A percentile compares a stretch with the other conserved stretches of the same genome.
These are phyloP conservation scores for Tetracentron sinense DNA, from an alignment of 164 flowering plant species.

Conservation along the genomic window DNA sequence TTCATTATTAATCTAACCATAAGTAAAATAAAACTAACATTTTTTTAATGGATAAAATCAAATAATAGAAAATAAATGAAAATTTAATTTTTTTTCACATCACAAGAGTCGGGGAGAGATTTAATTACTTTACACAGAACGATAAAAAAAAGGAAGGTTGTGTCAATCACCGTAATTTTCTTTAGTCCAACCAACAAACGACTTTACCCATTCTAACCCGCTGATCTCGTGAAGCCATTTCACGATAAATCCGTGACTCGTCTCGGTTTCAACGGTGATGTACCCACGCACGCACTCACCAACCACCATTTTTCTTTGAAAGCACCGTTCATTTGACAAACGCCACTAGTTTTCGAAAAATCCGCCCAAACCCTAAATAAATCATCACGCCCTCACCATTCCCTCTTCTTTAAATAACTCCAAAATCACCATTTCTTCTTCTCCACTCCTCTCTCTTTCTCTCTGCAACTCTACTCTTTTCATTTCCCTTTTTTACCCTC, in stretches of 20 bases:
- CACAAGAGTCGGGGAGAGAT: too few species aligned
- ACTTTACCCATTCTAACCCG: too few species aligned
- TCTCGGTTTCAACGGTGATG: not conserved
- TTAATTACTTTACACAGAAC: too few species aligned
- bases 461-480: conserved; percentile 1
- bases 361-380: not conserved
- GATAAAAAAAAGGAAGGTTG: too few species aligned
- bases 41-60: too few species aligned
- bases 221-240: not conserved
- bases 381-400: not conserved
- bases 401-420: not conserved
- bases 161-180: too few species aligned
- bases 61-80: too few species aligned
- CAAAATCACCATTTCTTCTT: not conserved
- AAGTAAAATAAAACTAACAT: too few species aligned
- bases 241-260: not conserved
- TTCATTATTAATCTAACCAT: too few species aligned
- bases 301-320: too few species aligned
- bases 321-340: not conserved
- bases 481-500: not conserved
- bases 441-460: not conserved
- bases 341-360: not conserved
- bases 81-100: too few species aligned
- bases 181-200: too few species aligned
- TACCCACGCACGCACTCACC: not conserved